phyloP scores from a whole-genome alignment of 2,329 filamentous ascomycete species.

The Ramularia endophylla region DNA sequence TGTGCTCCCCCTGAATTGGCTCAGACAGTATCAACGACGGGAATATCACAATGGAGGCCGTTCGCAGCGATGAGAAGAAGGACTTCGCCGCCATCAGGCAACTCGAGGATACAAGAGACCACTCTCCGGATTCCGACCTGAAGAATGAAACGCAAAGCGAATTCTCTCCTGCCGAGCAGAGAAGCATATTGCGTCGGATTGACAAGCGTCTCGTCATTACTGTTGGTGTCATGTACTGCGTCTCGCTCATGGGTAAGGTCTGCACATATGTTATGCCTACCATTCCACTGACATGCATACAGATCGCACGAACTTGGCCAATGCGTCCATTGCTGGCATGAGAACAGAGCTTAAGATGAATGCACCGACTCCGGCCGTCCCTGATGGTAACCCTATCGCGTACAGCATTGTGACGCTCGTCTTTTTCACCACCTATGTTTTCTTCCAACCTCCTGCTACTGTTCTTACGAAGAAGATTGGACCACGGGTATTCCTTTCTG shows the following conservation, averaged over 20 bases:
- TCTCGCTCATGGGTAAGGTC: slow-evolving; percentile 8
- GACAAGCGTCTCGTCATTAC: slow-evolving; percentile 49
- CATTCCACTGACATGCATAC: too few species aligned
- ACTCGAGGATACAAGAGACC: slow-evolving; percentile 5
- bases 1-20: too few species aligned
- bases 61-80: slow-evolving; percentile 4
- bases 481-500: slow-evolving; percentile 19
- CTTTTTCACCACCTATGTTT: slow-evolving; percentile 65
- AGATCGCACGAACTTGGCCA: slow-evolving; percentile 70
- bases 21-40: too few species aligned
- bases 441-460: slow-evolving; percentile 66
- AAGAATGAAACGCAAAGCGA: slow-evolving; percentile 10
- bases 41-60: too few species aligned
- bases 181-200: slow-evolving; percentile 58
- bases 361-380: neutral
- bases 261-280: too few species aligned
- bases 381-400: slow-evolving; percentile 10
- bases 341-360: slow-evolving; percentile 27
- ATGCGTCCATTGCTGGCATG: slow-evolving; percentile 64
- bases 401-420: slow-evolving; percentile 59
- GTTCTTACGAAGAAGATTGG: slow-evolving; percentile 61
- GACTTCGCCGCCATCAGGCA: slow-evolving; percentile 9
- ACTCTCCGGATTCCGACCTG: slow-evolving; percentile 3
- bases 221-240: slow-evolving; percentile 30
- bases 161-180: slow-evolving; percentile 19